Evolutionary conservation across 1,139 yeast genomes (phyloP).

Genomic region (Protomyces inundatus): DNA sequence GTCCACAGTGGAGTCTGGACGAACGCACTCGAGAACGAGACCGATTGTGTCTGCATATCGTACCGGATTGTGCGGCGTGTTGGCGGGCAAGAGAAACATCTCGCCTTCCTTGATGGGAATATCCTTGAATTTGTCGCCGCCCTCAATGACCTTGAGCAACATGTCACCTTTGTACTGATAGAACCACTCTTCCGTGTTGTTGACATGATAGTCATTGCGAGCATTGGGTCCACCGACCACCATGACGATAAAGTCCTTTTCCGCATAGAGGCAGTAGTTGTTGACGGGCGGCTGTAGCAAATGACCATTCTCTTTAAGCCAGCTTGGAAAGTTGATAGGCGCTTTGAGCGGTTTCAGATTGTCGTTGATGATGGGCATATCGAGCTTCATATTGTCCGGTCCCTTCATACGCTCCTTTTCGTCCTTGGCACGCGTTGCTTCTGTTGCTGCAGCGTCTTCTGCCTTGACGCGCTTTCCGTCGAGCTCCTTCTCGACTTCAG

Average conservation of each 20-base stretch:
- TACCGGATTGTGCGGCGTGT: conserved; percentile 86
- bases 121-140: conserved; percentile 61
- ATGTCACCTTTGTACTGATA: conserved; percentile 42
- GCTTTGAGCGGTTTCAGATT: conserved; percentile 11
- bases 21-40: conserved; percentile 87
- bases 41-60: conserved; percentile 83
- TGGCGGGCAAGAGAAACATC: conserved; percentile 75
- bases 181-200: conserved; percentile 84
- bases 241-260: conserved; percentile 88
- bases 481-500: conserved; percentile 20
- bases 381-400: conserved; percentile 5
- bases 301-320: conserved; percentile 73
- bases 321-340: conserved; percentile 54
- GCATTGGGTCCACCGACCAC: conserved; percentile 92
- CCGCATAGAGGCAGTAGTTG: conserved; percentile 64
- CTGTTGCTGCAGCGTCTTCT: conserved; percentile 5
- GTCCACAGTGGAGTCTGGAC: conserved; percentile 67
- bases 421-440: conserved; percentile 10
- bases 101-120: conserved; percentile 78
- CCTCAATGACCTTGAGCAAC: conserved; percentile 78
- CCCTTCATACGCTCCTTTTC: conserved; percentile 18
- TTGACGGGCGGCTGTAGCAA: conserved; percentile 86
- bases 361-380: conserved; percentile 4
- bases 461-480: conserved; percentile 18
- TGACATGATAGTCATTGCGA: conserved; percentile 86